These are phyloP conservation scores for Artomyces pyxidatus DNA, from an alignment of 768 basidiomycete genomes.

Conservation along the genomic window DNA sequence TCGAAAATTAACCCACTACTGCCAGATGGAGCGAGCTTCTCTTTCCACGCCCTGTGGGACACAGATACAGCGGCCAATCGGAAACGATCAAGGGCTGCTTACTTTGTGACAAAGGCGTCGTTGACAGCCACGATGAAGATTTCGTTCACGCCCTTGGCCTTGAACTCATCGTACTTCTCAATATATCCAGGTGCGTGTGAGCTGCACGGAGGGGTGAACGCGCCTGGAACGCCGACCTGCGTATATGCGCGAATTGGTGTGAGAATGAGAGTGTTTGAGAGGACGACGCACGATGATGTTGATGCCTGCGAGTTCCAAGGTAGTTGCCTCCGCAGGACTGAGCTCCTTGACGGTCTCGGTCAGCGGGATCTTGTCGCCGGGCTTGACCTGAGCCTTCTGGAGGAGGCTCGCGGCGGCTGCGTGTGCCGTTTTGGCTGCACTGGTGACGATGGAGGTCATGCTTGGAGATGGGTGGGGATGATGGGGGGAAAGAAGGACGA, in stretches of 20 bases:
- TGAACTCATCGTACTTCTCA: constrained; percentile 58
- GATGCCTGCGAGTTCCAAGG: constrained; percentile 6
- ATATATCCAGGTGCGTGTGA: constrained; percentile 37
- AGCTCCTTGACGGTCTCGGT: constrained; percentile 10
- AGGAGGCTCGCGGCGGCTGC: constrained; percentile 7
- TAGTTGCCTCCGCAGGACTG: constrained; percentile 3
- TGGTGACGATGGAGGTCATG: constrained; percentile 6
- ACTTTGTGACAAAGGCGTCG: constrained; percentile 57
- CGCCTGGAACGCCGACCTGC: constrained; percentile 15
- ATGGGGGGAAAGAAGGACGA: too few species aligned
- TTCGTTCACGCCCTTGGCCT: constrained; percentile 64
- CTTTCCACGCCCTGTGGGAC: constrained; percentile 50
- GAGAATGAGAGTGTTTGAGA: background rate
- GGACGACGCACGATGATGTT: constrained; percentile 10
- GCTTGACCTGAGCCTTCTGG: constrained; percentile 4
- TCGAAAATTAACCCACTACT: constrained; percentile 34
- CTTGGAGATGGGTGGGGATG: too few species aligned
- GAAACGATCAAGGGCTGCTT: background rate
- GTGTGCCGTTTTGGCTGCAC: constrained; percentile 9
- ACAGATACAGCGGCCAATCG: background rate
- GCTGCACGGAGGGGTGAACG: constrained; percentile 15
- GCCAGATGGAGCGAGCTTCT: constrained; percentile 45
- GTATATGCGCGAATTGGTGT: background rate
- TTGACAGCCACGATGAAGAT: constrained; percentile 73
- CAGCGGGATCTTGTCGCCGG: constrained; percentile 13